A percentile compares a stretch with the other conserved stretches of the same genome.
Conservation (phyloP, 345 rosid species). For the Corymbia maculata region DNA sequence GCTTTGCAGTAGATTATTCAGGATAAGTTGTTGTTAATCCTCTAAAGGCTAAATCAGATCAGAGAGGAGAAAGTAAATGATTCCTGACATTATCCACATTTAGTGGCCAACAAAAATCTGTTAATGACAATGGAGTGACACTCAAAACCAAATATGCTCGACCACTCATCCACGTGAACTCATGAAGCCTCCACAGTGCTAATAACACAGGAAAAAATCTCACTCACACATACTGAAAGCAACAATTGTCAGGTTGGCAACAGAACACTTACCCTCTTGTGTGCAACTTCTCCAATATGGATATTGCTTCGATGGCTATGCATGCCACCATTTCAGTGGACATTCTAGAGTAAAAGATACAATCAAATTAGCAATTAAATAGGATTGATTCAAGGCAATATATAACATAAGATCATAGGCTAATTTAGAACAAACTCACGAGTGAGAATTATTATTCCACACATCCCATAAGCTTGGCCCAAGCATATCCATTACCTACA, state of each 20-base stretch:
- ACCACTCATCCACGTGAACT: neutral
- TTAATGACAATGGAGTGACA: neutral
- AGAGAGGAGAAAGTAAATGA: neutral
- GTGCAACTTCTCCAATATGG: conserved; percentile 44
- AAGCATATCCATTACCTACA: conserved; percentile 48
- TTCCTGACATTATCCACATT: neutral
- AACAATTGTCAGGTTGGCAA: neutral
- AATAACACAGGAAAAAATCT: neutral
- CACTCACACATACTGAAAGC: neutral
- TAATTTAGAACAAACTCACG: conserved; percentile 11
- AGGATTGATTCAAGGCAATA: neutral
- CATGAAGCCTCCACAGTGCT: neutral
- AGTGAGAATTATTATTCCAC: conserved; percentile 33
- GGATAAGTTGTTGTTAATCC: neutral
- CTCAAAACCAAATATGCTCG: neutral
- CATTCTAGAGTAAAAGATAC: conserved; percentile 23
- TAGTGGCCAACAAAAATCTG: neutral
- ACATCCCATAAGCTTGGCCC: conserved; percentile 60
- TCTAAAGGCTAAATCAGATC: neutral
- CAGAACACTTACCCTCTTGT: conserved; percentile 29
- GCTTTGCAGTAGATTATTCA: neutral
- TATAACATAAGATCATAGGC: neutral
- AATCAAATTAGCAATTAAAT: neutral
- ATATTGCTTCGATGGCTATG: conserved; percentile 47
- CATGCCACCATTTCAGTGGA: conserved; percentile 55